A percentile compares a stretch with the other conserved stretches of the same genome.
phyloP scores from a whole-genome alignment of 441 rosid species.

The Brassica balearica region DNA sequence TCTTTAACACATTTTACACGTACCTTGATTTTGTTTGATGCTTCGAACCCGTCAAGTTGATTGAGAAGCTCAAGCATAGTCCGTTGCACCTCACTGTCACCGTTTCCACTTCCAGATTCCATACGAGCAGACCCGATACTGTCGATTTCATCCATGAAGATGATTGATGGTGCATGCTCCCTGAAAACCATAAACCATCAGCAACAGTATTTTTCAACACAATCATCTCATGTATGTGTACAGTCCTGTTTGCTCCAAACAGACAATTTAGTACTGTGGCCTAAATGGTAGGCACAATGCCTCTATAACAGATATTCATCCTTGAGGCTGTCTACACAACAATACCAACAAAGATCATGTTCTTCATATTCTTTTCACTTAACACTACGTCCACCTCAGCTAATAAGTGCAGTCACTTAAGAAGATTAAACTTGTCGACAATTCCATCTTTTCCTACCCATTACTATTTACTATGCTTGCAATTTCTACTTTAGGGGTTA shows the following conservation, averaged over 20 bases:
- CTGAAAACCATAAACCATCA: constrained; percentile 43
- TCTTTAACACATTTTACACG: not conserved
- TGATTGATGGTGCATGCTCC: constrained; percentile 97
- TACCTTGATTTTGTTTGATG: constrained; percentile 97
- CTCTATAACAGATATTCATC: not conserved
- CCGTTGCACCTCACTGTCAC: constrained; percentile 94
- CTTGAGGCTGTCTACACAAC: not conserved
- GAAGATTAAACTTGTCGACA: not conserved
- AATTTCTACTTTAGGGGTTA: not conserved
- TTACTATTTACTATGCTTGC: not conserved
- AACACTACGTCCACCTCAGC: not conserved
- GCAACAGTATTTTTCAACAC: not conserved
- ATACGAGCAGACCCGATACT: constrained; percentile 96
- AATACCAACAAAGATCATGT: not conserved
- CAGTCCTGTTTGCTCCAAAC: not conserved
- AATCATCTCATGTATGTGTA: constrained; percentile 9
- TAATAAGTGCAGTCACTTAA: not conserved
- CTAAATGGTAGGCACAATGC: constrained; percentile 9
- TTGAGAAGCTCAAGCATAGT: constrained; percentile 99
- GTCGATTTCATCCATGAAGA: constrained; percentile 95
- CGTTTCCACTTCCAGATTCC: constrained; percentile 98
- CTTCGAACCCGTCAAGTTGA: constrained; percentile 96
- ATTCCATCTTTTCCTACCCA: constrained; percentile 7
- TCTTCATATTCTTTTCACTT: not conserved
- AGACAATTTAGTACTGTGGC: not conserved